A percentile compares a stretch with the other conserved stretches of the same genome.
Evolutionary conservation across 192 early-diverging fungal species (phyloP).

Genomic region (Globomyces pollinis-pini): DNA sequence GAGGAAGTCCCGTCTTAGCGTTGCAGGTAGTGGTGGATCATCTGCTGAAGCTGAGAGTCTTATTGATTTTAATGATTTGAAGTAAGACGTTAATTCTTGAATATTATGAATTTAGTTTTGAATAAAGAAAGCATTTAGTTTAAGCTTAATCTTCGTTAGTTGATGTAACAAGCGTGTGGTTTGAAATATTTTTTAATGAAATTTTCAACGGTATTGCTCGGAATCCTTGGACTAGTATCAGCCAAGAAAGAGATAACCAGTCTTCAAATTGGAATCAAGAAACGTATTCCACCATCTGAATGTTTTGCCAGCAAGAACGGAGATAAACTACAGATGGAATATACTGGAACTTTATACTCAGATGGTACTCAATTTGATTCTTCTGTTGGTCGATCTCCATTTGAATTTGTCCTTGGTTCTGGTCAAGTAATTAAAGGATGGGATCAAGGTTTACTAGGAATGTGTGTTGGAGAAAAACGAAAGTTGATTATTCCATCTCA

Average conservation of each 20-base stretch:
- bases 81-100: too few species aligned
- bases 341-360: slow-evolving; percentile 53
- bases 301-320: slow-evolving; percentile 39
- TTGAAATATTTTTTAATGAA: too few species aligned
- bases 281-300: slow-evolving; percentile 39
- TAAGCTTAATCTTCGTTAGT: too few species aligned
- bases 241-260: slow-evolving; percentile 19
- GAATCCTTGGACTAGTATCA: not conserved
- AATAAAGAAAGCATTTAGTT: too few species aligned
- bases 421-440: slow-evolving; percentile 70
- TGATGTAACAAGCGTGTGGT: too few species aligned
- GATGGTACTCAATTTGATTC: slow-evolving; percentile 65
- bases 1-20: too few species aligned
- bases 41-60: too few species aligned
- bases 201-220: too few species aligned
- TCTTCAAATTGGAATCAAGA: slow-evolving; percentile 52
- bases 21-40: too few species aligned
- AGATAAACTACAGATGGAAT: slow-evolving; percentile 67
- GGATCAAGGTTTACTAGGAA: slow-evolving; percentile 61
- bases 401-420: slow-evolving; percentile 64
- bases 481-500: slow-evolving; percentile 63
- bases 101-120: too few species aligned
- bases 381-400: slow-evolving; percentile 53
- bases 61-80: too few species aligned
- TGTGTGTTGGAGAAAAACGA: slow-evolving; percentile 78